A percentile compares a stretch with the other conserved stretches of the same genome.
phyloP scores from a whole-genome alignment of 176 grass and related monocot genomes.

The Eleusine indica region DNA sequence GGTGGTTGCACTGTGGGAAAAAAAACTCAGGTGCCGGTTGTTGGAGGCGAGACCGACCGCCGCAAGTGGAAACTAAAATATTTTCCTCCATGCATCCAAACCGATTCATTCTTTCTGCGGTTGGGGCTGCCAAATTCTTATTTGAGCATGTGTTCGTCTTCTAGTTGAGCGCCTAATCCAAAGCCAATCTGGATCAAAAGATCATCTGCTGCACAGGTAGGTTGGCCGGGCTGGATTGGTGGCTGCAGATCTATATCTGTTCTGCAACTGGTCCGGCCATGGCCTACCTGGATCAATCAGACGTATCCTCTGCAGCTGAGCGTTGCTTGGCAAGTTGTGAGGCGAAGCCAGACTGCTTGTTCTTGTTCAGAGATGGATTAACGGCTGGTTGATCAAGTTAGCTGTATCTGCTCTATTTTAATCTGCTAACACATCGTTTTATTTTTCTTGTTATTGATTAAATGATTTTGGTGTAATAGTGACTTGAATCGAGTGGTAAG shows the following conservation, averaged over 20 bases:
- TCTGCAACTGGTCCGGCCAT: not conserved
- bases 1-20: conserved; percentile 14
- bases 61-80: not conserved
- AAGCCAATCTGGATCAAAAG: conserved; percentile 16
- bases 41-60: conserved; percentile 5
- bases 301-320: not conserved
- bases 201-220: not conserved
- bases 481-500: too few relatives aligned
- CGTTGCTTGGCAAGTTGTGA: not conserved
- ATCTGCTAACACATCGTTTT: too few relatives aligned
- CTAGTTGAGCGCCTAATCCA: conserved; percentile 1
- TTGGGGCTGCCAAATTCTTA: not conserved
- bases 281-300: not conserved
- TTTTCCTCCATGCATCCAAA: not conserved
- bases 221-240: not conserved
- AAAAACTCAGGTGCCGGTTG: conserved; percentile 28
- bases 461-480: too few relatives aligned
- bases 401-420: too few relatives aligned
- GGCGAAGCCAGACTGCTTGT: not conserved
- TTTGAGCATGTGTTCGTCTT: not conserved
- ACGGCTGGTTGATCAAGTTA: too few relatives aligned
- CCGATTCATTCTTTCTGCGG: not conserved
- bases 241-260: not conserved
- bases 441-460: too few relatives aligned
- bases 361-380: not conserved